These are phyloP conservation scores for Starmerella powellii DNA, from an alignment of 805 yeast genomes.

Conservation along the genomic window DNA sequence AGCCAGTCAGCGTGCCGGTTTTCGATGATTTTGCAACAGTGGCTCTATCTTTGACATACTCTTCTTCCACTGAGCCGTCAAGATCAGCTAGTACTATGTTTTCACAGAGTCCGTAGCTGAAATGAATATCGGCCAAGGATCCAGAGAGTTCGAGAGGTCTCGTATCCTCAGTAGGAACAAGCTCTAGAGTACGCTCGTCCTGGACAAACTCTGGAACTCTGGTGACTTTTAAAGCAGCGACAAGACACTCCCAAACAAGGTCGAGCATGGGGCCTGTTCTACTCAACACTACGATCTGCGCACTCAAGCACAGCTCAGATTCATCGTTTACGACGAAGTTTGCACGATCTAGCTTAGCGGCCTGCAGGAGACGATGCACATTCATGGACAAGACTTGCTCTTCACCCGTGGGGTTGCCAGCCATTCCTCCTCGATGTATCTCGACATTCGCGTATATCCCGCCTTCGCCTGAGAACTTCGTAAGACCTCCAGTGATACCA, in stretches of 20 bases:
- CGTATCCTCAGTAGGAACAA: conserved; percentile 28
- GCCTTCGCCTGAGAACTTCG: conserved; percentile 41
- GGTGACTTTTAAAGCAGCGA: conserved; percentile 48
- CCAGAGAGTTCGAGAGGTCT: conserved; percentile 32
- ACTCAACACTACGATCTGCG: conserved; percentile 64
- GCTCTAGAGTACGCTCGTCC: conserved; percentile 42
- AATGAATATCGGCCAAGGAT: conserved; percentile 31
- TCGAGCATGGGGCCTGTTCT: conserved; percentile 76
- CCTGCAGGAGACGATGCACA: conserved; percentile 47
- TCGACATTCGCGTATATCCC: conserved; percentile 64
- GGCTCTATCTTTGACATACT: conserved; percentile 43
- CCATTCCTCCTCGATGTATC: conserved; percentile 53
- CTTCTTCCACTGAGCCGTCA: conserved; percentile 78
- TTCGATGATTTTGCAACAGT: conserved; percentile 30
- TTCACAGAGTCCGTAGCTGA: conserved; percentile 44
- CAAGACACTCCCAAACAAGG: conserved; percentile 54
- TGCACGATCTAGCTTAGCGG: conserved; percentile 39
- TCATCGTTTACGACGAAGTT: conserved; percentile 28
- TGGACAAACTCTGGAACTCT: conserved; percentile 56
- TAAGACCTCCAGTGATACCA: conserved; percentile 47
- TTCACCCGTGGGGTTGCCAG: conserved; percentile 74
- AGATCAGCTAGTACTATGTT: conserved; percentile 51
- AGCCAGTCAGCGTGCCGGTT: neutral
- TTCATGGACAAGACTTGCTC: conserved; percentile 65
- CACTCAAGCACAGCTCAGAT: conserved; percentile 48